Evolutionary conservation across 2,329 filamentous ascomycete genomes (phyloP).

Genomic region (Alternaria sp.): DNA sequence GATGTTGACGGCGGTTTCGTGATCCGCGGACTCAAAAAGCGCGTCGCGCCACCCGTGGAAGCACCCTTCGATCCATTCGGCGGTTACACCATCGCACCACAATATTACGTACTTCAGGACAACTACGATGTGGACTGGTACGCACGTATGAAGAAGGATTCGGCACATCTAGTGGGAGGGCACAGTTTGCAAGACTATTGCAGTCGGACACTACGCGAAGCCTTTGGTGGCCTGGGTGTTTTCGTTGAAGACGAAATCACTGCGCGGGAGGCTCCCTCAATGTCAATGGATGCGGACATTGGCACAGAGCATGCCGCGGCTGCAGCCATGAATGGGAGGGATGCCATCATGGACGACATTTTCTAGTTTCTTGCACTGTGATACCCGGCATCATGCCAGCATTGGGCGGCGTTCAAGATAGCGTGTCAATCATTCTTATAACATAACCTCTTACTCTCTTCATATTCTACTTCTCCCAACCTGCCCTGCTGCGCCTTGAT

Average conservation of each 20-base stretch:
- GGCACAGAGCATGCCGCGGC: slow-evolving; percentile 53
- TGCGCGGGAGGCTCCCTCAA: slow-evolving; percentile 51
- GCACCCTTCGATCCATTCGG: slow-evolving; percentile 89
- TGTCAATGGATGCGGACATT: slow-evolving; percentile 41
- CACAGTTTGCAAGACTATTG: slow-evolving; percentile 87
- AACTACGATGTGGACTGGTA: slow-evolving; percentile 80
- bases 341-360: slow-evolving; percentile 55
- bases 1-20: slow-evolving; percentile 54
- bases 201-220: slow-evolving; percentile 80
- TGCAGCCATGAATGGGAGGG: slow-evolving; percentile 67
- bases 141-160: slow-evolving; percentile 70
- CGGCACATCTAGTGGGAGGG: slow-evolving; percentile 76
- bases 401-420: slow-evolving; percentile 38
- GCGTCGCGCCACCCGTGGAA: slow-evolving; percentile 67
- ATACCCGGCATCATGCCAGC: slow-evolving; percentile 44
- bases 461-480: slow-evolving; percentile 21
- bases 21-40: slow-evolving; percentile 81
- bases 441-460: not conserved
- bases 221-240: slow-evolving; percentile 87
- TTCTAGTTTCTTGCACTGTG: slow-evolving; percentile 45
- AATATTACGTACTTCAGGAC: slow-evolving; percentile 74
- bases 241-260: slow-evolving; percentile 79
- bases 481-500: slow-evolving; percentile 47
- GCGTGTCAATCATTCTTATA: not conserved
- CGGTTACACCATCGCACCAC: slow-evolving; percentile 69